phyloP scores from a whole-genome alignment of 352 stramenopile genomes.

The Phytopythium kandeliae region DNA sequence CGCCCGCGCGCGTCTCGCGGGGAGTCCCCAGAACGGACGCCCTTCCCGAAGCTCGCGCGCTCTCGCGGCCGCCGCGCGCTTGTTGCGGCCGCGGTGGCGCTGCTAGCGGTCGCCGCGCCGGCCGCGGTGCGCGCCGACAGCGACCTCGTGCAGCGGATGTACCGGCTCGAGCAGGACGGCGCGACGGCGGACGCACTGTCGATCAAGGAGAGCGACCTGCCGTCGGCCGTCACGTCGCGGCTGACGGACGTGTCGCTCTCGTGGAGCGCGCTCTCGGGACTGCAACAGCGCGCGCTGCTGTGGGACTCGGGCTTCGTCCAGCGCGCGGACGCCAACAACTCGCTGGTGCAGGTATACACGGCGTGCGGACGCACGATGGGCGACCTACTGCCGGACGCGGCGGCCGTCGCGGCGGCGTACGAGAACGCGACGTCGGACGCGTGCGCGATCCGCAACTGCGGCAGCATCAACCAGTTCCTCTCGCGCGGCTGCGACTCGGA shows the following conservation, averaged over 20 bases:
- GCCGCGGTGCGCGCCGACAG: slow-evolving; percentile 11
- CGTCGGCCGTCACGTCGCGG: slow-evolving; percentile 17
- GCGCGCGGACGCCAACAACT: slow-evolving; percentile 11
- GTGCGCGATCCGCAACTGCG: slow-evolving; percentile 29
- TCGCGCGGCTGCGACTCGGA: slow-evolving; percentile 21
- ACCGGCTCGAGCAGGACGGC: slow-evolving; percentile 27
- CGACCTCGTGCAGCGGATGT: slow-evolving; percentile 54
- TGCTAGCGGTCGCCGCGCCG: background rate
- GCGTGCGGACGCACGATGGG: slow-evolving; percentile 48
- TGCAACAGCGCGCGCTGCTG: slow-evolving; percentile 65
- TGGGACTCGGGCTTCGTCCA: slow-evolving; percentile 71
- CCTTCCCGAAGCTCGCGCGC: background rate
- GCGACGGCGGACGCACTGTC: slow-evolving; percentile 18
- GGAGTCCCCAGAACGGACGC: background rate
- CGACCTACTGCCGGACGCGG: slow-evolving; percentile 44
- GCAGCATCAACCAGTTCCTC: slow-evolving; percentile 48
- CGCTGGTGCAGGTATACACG: slow-evolving; percentile 56
- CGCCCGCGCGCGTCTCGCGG: background rate
- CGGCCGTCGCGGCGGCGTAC: slow-evolving; percentile 23
- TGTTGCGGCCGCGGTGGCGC: background rate
- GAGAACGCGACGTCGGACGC: slow-evolving; percentile 6
- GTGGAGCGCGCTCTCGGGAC: slow-evolving; percentile 38
- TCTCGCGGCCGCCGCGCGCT: slow-evolving; percentile 5
- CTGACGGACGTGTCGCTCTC: slow-evolving; percentile 22
- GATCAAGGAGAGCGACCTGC: slow-evolving; percentile 29